Evolutionary conservation across 139 green algal genomes (phyloP), one percentile per base, ranked within the genome.

Genomic region (Zygnema circumcarinatum): DNA sequence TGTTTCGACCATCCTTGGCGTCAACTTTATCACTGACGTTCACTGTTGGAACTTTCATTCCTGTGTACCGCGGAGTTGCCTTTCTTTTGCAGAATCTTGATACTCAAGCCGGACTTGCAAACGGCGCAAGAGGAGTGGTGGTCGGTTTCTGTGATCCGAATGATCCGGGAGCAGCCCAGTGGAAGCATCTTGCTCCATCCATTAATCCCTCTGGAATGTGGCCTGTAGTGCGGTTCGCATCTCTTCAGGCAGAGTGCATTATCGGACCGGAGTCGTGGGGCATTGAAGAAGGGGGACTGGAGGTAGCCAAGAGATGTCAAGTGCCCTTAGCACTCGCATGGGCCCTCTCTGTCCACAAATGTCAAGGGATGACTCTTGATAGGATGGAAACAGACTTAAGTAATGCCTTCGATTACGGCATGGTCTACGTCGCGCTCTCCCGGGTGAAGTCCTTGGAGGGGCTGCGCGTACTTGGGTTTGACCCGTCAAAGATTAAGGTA

Each of bases 351-450:
- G 85, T 96, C 68, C 94, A 96, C 89, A 95, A 95, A 88, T 92
- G 69, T 32, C 94, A 96, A 81, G 94, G 94, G 36, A 93, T 96
- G 93, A 95, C 92, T 2, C 76, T 96, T n/a, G 93, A 96, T 87
- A 39, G 76, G n/a, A 38, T 88, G 33, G 47, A 88, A 42, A 76
- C 90, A 25, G 83, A 79, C 74, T 80, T 95, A 29, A 79, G 87
- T 25, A 79, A 82, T 0, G 89, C 90, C 0, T 96, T 96, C 82
- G 94, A 94, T 79, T 76, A 92, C 16, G 94, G 94, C 38, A 94
- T 95, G 93, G 92, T 92, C 1, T 96, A 96, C 78, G 94, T 96
- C 29, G 94, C 94, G 0, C 90, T 96, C 2, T 92, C 74, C 22
- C 87, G 94, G 0, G 94, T 90, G 7, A 75, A 76, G n/a, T 88